Base-by-base conservation (phyloP, 1,284 basidiomycete genomes). In the Stereum hirsutum region DNA sequence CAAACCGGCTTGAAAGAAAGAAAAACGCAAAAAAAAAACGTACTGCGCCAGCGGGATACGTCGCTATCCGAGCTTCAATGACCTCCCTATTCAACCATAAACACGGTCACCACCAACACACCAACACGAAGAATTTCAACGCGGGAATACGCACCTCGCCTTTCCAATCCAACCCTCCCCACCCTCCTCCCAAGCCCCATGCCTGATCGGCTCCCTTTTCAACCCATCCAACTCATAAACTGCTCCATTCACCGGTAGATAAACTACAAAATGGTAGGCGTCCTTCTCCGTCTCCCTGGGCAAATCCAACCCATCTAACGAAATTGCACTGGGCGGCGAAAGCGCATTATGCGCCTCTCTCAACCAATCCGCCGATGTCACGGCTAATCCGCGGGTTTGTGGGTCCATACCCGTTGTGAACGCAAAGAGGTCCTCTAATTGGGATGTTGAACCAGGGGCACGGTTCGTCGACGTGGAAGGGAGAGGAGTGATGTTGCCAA, bases 181-280 rank as follows among this genome's bases (percentile, higher is more conserved):
- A 15, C 55, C 59, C 39, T 81, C 79, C 23, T 75, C 68, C 52
- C 72, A 81, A 27, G 70, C 57, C 6, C 87, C 88, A 60, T 97
- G 93, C 46, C 72, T 75, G n/a, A 95, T 73, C 4, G 92, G 83
- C 49, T 72, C 65, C 39, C 70, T 63, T 56, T 90, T 89, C 50
- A 97, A 64, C 3, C 92, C 92, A 59, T 96, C 93, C 26, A 97
- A 72, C 63, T 97, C 93, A 61, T 92, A 95, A 39, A 97, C 65
- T 25, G 75, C 72, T 11, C 88, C 92, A 59, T 81, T 74, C 37
- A 82, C 69, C 3, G 93, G 93, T 38, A 93, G 63, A 61, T 95
- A 97, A 5, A 92, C 81, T 35, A 95, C 81, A 56, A 95, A 95
- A 56, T 96, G 92, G 62, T 93, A 97, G 10, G 90, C 90, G 53